Base-by-base conservation (phyloP, 2,329 filamentous ascomycete genomes). In the Lasiodiplodia citricola region DNA sequence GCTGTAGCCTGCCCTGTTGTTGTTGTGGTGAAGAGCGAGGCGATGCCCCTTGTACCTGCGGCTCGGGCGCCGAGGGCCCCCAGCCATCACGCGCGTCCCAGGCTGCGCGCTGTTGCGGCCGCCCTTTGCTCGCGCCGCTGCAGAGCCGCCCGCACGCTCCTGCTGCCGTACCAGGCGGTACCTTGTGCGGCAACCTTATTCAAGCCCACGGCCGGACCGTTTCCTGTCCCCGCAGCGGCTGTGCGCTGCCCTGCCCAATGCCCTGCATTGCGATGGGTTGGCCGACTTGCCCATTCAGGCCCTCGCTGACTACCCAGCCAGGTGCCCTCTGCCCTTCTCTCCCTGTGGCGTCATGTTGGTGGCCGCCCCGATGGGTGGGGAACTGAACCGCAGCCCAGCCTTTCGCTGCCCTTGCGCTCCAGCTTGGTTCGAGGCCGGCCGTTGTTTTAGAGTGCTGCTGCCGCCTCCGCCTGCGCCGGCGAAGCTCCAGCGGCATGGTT, bases 141-240 rank as follows among this genome's bases (percentile, higher is more conserved):
- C 16, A 47, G 41, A 18, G 41, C 41, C n/a, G 37, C 16, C 16
- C 37, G 38, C 57, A 28, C 57, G 57, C 57, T 14, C 57, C 35
- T 21, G 58, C 58, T 11, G 41, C 6, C 16, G 23, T 25, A 38
- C 57, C 57, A 25, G 57, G 41, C 41, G 41, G 38, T 47, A 41
- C 58, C 58, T 63, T 63, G 58, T 63, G 58, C 58, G 38, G 14
- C 38, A 63, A 63, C 58, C 58, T 63, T 51, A 51, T n/a, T 50
- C 7, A 25, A 23, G 41, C 58, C 58, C 58, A 28, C 58, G 58
- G 58, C 58, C 58, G 58, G 58, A 50, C 58, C 58, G 58, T 51
- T 37, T 63, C 21, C 58, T 63, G 58, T 63, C 58, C 47, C 44
- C 58, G n/a, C 25, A 25, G 38, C 38, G 57, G 57, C 57, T 62